Evolutionary conservation across 805 yeast species (phyloP).

Genomic region (Candida sithepensis): DNA sequence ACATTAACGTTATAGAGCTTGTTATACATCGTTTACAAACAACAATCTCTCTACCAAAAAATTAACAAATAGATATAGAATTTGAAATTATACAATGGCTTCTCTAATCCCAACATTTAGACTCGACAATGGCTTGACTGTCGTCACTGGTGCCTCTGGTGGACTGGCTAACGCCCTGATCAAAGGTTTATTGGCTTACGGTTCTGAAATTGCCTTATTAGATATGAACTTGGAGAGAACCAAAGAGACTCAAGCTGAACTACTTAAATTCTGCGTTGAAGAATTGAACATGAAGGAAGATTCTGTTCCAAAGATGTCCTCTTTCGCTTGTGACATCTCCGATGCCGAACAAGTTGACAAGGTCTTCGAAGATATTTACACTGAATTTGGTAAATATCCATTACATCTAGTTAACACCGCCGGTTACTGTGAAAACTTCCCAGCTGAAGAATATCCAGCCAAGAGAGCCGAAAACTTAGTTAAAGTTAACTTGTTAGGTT

Average conservation of each 20-base stretch:
- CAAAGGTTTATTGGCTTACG: conserved; percentile 68
- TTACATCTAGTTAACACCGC: conserved; percentile 72
- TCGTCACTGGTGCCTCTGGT: conserved; percentile 81
- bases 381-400: conserved; percentile 58
- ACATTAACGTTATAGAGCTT: too few relatives aligned
- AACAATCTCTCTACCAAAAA: too few relatives aligned
- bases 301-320: conserved; percentile 40
- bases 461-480: conserved; percentile 62
- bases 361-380: conserved; percentile 50
- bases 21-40: too few relatives aligned
- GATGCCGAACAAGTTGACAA: conserved; percentile 56
- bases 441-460: conserved; percentile 76
- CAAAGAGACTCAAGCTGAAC: conserved; percentile 49
- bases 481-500: conserved; percentile 71
- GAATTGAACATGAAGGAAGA: conserved; percentile 25
- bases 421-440: conserved; percentile 79
- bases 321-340: conserved; percentile 75
- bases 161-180: conserved; percentile 66
- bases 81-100: conserved; percentile 14
- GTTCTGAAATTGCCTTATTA: conserved; percentile 70
- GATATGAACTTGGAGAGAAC: conserved; percentile 64
- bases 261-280: conserved; percentile 26
- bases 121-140: conserved; percentile 66
- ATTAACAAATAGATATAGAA: neutral
- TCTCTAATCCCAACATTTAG: conserved; percentile 57